These are phyloP conservation scores for Scenedesmus sp. DNA, from an alignment of 163 green algal genomes.

Conservation along the genomic window DNA sequence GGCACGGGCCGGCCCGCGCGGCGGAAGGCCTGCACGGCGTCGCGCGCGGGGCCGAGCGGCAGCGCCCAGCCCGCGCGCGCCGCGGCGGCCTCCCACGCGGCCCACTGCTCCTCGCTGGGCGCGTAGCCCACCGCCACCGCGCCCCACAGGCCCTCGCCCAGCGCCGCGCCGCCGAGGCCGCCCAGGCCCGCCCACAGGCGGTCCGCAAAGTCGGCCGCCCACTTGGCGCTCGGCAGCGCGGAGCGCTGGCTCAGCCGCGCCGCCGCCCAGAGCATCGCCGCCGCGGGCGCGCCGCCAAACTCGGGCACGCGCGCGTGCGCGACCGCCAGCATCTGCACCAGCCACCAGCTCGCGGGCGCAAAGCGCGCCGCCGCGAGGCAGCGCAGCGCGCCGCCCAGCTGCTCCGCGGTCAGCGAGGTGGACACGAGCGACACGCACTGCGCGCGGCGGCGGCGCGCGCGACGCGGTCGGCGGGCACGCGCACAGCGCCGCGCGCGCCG, in stretches of 20 bases:
- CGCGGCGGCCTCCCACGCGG: slow-evolving; percentile 9
- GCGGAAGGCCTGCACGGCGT: slow-evolving; percentile 9
- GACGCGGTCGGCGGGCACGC: too few relatives aligned
- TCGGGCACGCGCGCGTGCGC: neutral
- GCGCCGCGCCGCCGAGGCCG: neutral
- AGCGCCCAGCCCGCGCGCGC: neutral
- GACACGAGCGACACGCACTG: neutral
- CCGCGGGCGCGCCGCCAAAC: neutral
- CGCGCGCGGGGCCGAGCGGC: neutral
- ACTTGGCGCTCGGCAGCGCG: slow-evolving; percentile 18
- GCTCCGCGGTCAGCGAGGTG: slow-evolving; percentile 1
- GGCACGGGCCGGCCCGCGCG: neutral
- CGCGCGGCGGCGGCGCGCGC: neutral
- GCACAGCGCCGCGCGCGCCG: too few relatives aligned
- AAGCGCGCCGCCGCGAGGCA: neutral
- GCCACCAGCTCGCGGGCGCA: neutral
- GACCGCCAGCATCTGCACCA: slow-evolving; percentile 18
- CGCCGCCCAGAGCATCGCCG: slow-evolving; percentile 14
- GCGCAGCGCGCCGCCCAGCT: neutral
- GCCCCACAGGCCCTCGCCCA: slow-evolving; percentile 28
- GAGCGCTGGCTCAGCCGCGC: neutral
- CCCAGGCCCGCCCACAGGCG: neutral
- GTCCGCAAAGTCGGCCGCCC: slow-evolving; percentile 2
- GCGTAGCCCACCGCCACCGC: slow-evolving; percentile 1
- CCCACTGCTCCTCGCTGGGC: slow-evolving; percentile 8